Evolutionary conservation across 192 early-diverging fungal genomes (phyloP), one percentile per base, ranked within the genome.

Genomic region (Coemansia sp.): DNA sequence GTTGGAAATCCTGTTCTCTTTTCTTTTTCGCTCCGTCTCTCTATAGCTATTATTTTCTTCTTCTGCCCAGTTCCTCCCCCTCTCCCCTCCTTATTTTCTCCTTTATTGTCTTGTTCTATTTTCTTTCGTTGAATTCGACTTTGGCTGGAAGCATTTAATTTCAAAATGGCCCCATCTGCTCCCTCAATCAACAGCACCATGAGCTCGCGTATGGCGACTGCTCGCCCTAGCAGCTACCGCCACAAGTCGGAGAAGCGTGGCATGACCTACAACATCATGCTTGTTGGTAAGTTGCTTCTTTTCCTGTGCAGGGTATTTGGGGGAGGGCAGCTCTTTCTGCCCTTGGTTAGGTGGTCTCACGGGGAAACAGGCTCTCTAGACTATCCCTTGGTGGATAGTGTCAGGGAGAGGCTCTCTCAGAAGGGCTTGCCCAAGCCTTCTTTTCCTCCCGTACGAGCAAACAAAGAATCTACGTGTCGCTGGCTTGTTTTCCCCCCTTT

Each of bases 211-310:
- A 74, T 74, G 36, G 66, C 64, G 20, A 81, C 78, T n/a, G 62
- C 83, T 48, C 83, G 83, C 21, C 83, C 83, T 43, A 82, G 76
- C 55, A 82, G 85, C 68, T 85, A 86, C 67, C 84, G 94, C 64
- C 84, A 93, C 86, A 97, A 97, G 86, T 95, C 93, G 60, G 90
- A 91, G 65, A 97, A 96, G 84, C 95, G 95, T 70, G 95, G 95
- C 76, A 90, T 99, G 81, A 89, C 89, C 83, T 96, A 98, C 85
- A 97, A 94, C 82, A 82, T 99, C 64, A 98, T 99, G 94, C 93
- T 96, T 68, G 95, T 93, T 73, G 96, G 95, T 93, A 86, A 73
- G 90, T 68, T 20, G 14, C 28, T 33, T 50, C 2, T 41, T 37
- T 39, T 34, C 42, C 2, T 38, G 34, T 21, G 18, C 20, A 21